Evolutionary conservation across 768 basidiomycete genomes (phyloP).

Genomic region (Phanerochaete carnosa): DNA sequence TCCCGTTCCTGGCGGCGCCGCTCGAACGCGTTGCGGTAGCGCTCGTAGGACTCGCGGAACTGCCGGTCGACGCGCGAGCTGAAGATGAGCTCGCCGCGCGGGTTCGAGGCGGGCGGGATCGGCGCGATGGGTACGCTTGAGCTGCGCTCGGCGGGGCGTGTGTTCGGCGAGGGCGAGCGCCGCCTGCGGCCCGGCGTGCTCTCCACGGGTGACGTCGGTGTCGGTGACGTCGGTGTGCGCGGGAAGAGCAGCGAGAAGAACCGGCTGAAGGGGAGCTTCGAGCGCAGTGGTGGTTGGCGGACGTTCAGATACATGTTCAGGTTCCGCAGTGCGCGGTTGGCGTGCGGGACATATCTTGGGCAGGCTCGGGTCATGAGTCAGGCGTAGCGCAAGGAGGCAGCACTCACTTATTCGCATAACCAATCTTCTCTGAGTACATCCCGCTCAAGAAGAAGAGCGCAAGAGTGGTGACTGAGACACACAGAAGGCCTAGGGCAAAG

Average conservation of each 20-base stretch:
- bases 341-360: constrained; percentile 90
- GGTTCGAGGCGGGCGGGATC: constrained; percentile 88
- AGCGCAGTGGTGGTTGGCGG: constrained; percentile 69
- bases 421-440: constrained; percentile 94
- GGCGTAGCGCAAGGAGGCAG: neutral
- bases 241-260: constrained; percentile 57
- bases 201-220: constrained; percentile 37
- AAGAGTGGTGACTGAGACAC: constrained; percentile 87
- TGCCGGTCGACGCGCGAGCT: constrained; percentile 77
- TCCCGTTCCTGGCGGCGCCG: constrained; percentile 65
- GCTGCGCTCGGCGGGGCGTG: constrained; percentile 27
- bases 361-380: neutral
- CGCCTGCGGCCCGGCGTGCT: constrained; percentile 27
- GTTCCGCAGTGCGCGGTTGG: constrained; percentile 85
- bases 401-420: constrained; percentile 82
- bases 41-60: constrained; percentile 91
- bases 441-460: constrained; percentile 95
- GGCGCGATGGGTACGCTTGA: constrained; percentile 58
- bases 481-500: constrained; percentile 72
- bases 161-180: constrained; percentile 31
- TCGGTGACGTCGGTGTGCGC: constrained; percentile 21
- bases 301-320: constrained; percentile 99
- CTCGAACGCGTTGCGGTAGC: constrained; percentile 88
- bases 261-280: constrained; percentile 48
- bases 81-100: constrained; percentile 96